These are phyloP conservation scores for Fragilariopsis cylindrus DNA, from an alignment of 108 stramenopile genomes.

Conservation along the genomic window DNA sequence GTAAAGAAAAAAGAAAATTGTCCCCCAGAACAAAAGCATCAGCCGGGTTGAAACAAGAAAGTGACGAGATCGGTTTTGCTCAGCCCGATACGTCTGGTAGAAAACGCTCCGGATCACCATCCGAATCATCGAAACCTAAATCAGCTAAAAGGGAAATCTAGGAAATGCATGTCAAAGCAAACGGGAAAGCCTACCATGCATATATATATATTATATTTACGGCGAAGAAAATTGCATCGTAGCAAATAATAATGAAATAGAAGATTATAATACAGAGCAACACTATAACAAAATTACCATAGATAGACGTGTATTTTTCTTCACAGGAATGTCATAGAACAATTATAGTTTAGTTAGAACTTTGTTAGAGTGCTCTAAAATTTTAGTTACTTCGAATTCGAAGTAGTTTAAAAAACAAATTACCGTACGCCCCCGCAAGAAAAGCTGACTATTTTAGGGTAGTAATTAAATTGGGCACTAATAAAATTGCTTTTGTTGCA, in stretches of 20 bases:
- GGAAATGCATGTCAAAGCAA: background rate
- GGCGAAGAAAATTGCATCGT: background rate
- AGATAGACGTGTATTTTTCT: background rate
- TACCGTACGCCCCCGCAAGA: no score
- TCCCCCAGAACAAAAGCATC: no score
- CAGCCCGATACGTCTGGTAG: background rate
- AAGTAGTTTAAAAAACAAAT: no score
- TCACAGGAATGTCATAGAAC: no score
- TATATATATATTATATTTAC: no score
- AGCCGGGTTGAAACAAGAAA: background rate
- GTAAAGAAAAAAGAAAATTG: background rate
- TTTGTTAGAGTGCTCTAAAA: no score
- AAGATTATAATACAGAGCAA: slow-evolving; percentile 2
- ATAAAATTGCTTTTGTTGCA: no score
- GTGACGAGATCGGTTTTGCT: background rate
- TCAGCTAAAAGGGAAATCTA: background rate
- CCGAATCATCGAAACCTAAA: background rate
- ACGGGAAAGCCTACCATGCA: background rate
- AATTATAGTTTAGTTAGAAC: no score
- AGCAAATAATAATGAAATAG: slow-evolving; percentile 4
- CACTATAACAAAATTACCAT: slow-evolving; percentile 1
- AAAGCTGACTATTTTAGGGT: no score
- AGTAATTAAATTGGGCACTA: no score
- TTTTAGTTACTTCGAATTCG: no score
- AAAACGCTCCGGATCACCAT: slow-evolving; percentile 6